Conservation (phyloP, 1,139 yeast genomes). For the Ogataea hybrid region DNA sequence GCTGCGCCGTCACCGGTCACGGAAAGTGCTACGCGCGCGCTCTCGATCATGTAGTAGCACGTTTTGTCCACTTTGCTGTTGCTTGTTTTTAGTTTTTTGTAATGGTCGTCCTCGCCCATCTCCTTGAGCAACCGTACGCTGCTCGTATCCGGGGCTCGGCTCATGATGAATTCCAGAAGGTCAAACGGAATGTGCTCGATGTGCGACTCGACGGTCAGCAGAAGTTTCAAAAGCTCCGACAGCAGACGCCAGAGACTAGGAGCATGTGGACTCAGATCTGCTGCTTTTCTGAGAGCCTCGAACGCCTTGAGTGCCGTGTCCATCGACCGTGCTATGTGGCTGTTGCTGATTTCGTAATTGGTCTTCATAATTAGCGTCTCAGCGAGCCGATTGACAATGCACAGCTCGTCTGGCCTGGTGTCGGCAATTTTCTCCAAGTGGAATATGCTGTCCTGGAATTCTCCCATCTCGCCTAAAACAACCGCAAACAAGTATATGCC, state of each 20-base stretch:
- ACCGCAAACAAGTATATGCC: slow-evolving; percentile 67
- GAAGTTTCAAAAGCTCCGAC: slow-evolving; percentile 49
- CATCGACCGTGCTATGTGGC: slow-evolving; percentile 61
- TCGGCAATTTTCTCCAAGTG: slow-evolving; percentile 39
- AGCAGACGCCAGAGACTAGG: slow-evolving; percentile 55
- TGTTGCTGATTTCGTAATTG: slow-evolving; percentile 49
- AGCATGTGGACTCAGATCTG: slow-evolving; percentile 38
- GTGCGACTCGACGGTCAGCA: slow-evolving; percentile 42
- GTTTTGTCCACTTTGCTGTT: slow-evolving; percentile 16
- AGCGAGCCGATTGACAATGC: slow-evolving; percentile 55
- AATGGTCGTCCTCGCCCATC: background rate
- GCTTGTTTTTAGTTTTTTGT: background rate
- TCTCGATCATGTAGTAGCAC: slow-evolving; percentile 19
- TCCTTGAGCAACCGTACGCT: slow-evolving; percentile 1
- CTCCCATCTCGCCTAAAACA: slow-evolving; percentile 52
- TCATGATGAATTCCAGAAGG: slow-evolving; percentile 4
- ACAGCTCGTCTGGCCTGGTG: slow-evolving; percentile 48
- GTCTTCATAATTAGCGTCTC: slow-evolving; percentile 59
- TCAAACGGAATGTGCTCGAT: slow-evolving; percentile 40
- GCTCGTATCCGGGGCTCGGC: background rate
- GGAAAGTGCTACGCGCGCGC: slow-evolving; percentile 29
- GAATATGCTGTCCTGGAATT: slow-evolving; percentile 40
- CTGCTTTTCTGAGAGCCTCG: slow-evolving; percentile 44
- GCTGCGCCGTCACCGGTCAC: slow-evolving; percentile 37
- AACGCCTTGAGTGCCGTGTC: slow-evolving; percentile 46